Conservation (phyloP, 495 filamentous ascomycete species). For the Daldinia vernicosa region DNA sequence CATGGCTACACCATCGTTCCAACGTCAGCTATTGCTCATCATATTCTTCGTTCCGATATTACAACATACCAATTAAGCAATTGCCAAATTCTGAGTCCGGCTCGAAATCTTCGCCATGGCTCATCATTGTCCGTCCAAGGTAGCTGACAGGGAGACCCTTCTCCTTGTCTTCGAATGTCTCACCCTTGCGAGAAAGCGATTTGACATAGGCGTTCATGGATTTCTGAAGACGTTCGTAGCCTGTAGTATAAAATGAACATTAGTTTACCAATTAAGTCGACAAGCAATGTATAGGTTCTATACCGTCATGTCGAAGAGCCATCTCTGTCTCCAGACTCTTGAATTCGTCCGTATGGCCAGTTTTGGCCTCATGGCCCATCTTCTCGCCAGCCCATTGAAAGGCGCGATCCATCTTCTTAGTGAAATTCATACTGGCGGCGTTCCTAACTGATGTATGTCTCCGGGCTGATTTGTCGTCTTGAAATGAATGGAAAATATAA, state of each 20-base stretch:
- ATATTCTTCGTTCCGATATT: background rate
- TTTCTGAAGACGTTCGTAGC: slow-evolving; percentile 79
- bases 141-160: slow-evolving; percentile 83
- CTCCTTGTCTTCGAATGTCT: slow-evolving; percentile 81
- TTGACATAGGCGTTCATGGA: slow-evolving; percentile 92
- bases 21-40: slow-evolving; percentile 3
- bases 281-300: slow-evolving; percentile 16
- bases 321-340: slow-evolving; percentile 93
- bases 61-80: slow-evolving; percentile 75
- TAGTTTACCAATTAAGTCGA: slow-evolving; percentile 6
- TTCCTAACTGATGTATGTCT: slow-evolving; percentile 10
- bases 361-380: slow-evolving; percentile 95
- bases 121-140: slow-evolving; percentile 86
- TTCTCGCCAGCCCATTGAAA: slow-evolving; percentile 99
- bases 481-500: background rate
- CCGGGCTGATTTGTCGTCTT: slow-evolving; percentile 10
- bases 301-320: slow-evolving; percentile 90
- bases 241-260: background rate
- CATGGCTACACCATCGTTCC: slow-evolving; percentile 61
- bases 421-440: slow-evolving; percentile 77
- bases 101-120: slow-evolving; percentile 94
- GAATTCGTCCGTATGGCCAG: slow-evolving; percentile 89
- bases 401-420: slow-evolving; percentile 94
- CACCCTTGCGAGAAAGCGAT: slow-evolving; percentile 84
- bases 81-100: slow-evolving; percentile 91